Percentiles rank a stretch among this genome's conserved stretches.
Conservation (phyloP, 2,329 filamentous ascomycete species). For the Septoria linicola region DNA sequence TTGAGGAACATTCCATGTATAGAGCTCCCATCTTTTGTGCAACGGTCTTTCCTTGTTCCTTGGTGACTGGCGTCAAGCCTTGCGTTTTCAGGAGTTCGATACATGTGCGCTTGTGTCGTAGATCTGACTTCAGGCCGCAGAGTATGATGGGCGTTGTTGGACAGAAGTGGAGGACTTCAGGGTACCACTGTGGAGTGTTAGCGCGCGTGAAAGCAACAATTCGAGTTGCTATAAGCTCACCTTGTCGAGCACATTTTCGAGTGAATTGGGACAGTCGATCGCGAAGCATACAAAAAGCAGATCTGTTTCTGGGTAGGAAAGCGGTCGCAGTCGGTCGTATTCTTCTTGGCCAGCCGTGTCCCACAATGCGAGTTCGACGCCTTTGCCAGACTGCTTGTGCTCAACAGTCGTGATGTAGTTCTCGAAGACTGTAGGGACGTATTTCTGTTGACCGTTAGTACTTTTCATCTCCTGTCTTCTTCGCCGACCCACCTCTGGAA, state of each 20-base stretch:
- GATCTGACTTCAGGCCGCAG: slow-evolving; percentile 93
- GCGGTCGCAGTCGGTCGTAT: slow-evolving; percentile 90
- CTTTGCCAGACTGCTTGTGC: slow-evolving; percentile 84
- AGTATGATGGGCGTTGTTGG: slow-evolving; percentile 95
- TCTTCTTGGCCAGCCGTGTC: slow-evolving; percentile 98
- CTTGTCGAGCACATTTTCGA: slow-evolving; percentile 99
- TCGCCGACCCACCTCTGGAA: slow-evolving; percentile 74
- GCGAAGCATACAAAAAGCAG: slow-evolving; percentile 98
- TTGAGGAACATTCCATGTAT: slow-evolving; percentile 98
- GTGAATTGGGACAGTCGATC: slow-evolving; percentile 95
- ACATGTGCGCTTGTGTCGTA: slow-evolving; percentile 91
- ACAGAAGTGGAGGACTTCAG: slow-evolving; percentile 98
- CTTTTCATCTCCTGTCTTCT: slow-evolving; percentile 6
- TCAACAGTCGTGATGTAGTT: slow-evolving; percentile 99
- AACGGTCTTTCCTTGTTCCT: slow-evolving; percentile 82
- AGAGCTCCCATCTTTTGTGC: slow-evolving; percentile 90
- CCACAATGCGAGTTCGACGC: slow-evolving; percentile 94
- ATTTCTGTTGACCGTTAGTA: slow-evolving; percentile 68
- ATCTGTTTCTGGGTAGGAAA: slow-evolving; percentile 97
- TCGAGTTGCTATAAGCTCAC: slow-evolving; percentile 51
- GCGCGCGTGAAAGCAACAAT: slow-evolving; percentile 2
- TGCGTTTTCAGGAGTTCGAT: slow-evolving; percentile 99
- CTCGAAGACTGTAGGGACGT: slow-evolving; percentile 97
- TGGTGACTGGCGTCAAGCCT: slow-evolving; percentile 89
- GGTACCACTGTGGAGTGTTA: slow-evolving; percentile 74